A percentile compares a stretch with the other conserved stretches of the same genome.
Conservation (phyloP, 306 rosid species). For the Cajanus cajan region DNA sequence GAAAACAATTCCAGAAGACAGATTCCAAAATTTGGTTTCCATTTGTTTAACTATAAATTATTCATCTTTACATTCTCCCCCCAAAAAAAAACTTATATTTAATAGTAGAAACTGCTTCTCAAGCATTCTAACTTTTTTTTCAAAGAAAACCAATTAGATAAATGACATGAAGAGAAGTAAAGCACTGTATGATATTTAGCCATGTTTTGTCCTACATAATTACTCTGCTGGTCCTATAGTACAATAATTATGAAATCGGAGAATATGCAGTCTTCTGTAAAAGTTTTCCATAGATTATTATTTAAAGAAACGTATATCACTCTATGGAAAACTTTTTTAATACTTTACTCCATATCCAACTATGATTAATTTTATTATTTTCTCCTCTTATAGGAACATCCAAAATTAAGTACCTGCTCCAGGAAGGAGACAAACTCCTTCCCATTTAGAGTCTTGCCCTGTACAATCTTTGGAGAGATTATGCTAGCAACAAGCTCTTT, state of each 20-base stretch:
- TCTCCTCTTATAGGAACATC: background rate
- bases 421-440: constrained; percentile 83
- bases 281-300: background rate
- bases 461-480: constrained; percentile 89
- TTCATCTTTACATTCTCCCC: background rate
- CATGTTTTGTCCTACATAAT: background rate
- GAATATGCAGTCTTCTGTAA: background rate
- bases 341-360: constrained; percentile 20
- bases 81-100: constrained; percentile 19
- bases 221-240: background rate
- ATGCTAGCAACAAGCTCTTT: constrained; percentile 78
- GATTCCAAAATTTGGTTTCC: background rate
- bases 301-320: background rate
- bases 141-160: background rate
- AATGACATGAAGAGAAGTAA: background rate
- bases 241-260: background rate
- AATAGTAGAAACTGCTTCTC: background rate
- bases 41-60: background rate
- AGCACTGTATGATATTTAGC: background rate
- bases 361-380: background rate
- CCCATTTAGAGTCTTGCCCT: constrained; percentile 74
- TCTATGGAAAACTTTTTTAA: constrained; percentile 1
- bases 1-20: background rate
- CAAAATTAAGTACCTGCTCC: constrained; percentile 64
- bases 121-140: background rate